A percentile compares a stretch with the other conserved stretches of the same genome.
These are phyloP conservation scores for Phaeotremella skinneri DNA, from an alignment of 768 basidiomycete species.

Conservation along the genomic window DNA sequence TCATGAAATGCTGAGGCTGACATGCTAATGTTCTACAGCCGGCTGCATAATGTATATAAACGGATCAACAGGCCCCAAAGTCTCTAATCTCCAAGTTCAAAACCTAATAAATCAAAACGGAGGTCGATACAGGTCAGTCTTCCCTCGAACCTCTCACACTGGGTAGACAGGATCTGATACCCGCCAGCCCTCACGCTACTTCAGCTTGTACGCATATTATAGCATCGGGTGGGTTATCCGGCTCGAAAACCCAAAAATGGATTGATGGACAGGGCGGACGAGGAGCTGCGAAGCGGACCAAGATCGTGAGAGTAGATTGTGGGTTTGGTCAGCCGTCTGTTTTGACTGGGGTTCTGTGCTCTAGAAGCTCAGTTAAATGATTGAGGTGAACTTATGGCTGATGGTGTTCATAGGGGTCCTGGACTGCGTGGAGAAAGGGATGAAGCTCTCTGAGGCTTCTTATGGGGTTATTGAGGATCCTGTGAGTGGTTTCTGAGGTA, in stretches of 20 bases:
- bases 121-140: constrained; percentile 35
- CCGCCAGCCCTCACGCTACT: constrained; percentile 28
- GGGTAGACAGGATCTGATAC: neutral
- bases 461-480: constrained; percentile 43
- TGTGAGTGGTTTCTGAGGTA: constrained; percentile 22
- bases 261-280: constrained; percentile 39
- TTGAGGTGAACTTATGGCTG: neutral
- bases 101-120: constrained; percentile 42
- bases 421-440: constrained; percentile 37
- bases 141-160: neutral
- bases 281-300: constrained; percentile 32
- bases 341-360: neutral
- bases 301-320: constrained; percentile 45
- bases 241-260: constrained; percentile 45
- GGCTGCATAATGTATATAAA: constrained; percentile 46
- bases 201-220: constrained; percentile 44
- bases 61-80: constrained; percentile 39
- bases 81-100: constrained; percentile 45
- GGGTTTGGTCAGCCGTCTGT: constrained; percentile 17
- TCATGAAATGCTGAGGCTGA: constrained; percentile 3
- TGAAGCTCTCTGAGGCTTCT: constrained; percentile 33
- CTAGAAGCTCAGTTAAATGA: neutral
- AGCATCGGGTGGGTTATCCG: constrained; percentile 38
- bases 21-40: constrained; percentile 22
- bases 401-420: constrained; percentile 32